phyloP scores from a whole-genome alignment of 2,329 filamentous ascomycete genomes.

The Fusarium sp. region DNA sequence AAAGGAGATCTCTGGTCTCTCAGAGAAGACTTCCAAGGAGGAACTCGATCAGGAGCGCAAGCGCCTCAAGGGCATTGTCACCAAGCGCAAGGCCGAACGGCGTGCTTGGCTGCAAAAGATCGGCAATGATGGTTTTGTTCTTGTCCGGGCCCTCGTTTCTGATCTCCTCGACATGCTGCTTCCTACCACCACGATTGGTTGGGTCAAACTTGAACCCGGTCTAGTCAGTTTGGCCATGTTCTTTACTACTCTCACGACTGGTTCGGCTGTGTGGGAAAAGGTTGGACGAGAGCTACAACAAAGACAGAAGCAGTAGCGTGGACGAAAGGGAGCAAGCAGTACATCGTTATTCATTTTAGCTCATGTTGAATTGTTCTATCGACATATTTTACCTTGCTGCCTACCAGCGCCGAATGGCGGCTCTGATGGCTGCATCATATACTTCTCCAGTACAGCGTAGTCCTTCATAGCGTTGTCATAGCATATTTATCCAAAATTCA shows the following conservation, averaged over 20 bases:
- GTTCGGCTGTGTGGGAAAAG: conserved; percentile 71
- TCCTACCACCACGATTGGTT: conserved; percentile 71
- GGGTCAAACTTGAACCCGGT: conserved; percentile 65
- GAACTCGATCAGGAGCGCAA: conserved; percentile 51
- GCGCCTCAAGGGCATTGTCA: conserved; percentile 52
- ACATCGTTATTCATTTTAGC: neutral
- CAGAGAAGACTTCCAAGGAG: conserved; percentile 38
- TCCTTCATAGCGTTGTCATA: neutral
- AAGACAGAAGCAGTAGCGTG: conserved; percentile 24
- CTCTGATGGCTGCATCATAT: neutral
- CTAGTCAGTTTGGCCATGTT: conserved; percentile 71
- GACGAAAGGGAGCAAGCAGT: neutral
- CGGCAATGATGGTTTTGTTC: conserved; percentile 47
- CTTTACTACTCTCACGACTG: conserved; percentile 71
- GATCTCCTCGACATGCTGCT: conserved; percentile 73
- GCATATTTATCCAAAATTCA: neutral
- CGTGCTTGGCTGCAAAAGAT: conserved; percentile 49
- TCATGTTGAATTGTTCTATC: conserved; percentile 12
- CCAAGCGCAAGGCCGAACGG: conserved; percentile 52
- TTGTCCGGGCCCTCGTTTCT: conserved; percentile 64
- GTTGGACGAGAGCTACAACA: conserved; percentile 51
- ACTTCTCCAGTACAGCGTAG: neutral
- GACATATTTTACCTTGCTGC: neutral
- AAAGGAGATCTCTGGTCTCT: conserved; percentile 36
- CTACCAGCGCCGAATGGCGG: neutral